These are phyloP conservation scores for Aspergillus ruber DNA, from an alignment of 2,329 filamentous ascomycete genomes.

Conservation along the genomic window DNA sequence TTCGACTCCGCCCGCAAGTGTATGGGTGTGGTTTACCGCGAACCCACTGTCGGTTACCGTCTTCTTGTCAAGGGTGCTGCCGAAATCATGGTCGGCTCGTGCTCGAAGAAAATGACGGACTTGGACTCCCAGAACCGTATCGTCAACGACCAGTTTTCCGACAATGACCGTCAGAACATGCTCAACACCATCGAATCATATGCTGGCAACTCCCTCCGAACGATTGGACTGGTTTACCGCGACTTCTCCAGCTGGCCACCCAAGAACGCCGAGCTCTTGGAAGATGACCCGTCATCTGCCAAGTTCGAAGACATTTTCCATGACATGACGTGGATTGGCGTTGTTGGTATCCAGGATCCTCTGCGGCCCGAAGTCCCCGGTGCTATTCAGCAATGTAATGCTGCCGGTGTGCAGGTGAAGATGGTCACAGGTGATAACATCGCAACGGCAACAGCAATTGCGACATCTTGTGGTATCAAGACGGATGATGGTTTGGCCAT, in stretches of 20 bases:
- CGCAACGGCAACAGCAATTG: slow-evolving; percentile 66
- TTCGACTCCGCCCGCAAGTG: slow-evolving; percentile 73
- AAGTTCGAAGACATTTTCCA: slow-evolving; percentile 63
- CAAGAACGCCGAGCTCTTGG: slow-evolving; percentile 46
- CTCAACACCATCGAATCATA: slow-evolving; percentile 36
- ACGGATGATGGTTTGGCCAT: slow-evolving; percentile 55
- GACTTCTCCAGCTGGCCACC: slow-evolving; percentile 68
- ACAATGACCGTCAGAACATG: slow-evolving; percentile 20
- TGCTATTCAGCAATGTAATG: slow-evolving; percentile 61
- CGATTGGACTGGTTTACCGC: slow-evolving; percentile 66
- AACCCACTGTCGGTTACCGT: slow-evolving; percentile 34
- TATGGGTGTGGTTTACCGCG: slow-evolving; percentile 43
- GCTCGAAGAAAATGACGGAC: slow-evolving; percentile 28
- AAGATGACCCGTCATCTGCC: slow-evolving; percentile 58
- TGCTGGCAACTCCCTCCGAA: slow-evolving; percentile 58
- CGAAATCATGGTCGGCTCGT: slow-evolving; percentile 38
- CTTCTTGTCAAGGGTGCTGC: slow-evolving; percentile 45
- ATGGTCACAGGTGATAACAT: slow-evolving; percentile 70
- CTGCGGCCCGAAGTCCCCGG: slow-evolving; percentile 61
- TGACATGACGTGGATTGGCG: slow-evolving; percentile 65
- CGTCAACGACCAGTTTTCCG: slow-evolving; percentile 18
- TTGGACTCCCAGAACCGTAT: slow-evolving; percentile 20
- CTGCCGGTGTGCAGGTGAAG: slow-evolving; percentile 63
- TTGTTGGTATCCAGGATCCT: slow-evolving; percentile 70
- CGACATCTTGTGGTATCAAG: slow-evolving; percentile 65